Base-by-base conservation (phyloP, 257 asterid genomes). In the Scutellaria minor region DNA sequence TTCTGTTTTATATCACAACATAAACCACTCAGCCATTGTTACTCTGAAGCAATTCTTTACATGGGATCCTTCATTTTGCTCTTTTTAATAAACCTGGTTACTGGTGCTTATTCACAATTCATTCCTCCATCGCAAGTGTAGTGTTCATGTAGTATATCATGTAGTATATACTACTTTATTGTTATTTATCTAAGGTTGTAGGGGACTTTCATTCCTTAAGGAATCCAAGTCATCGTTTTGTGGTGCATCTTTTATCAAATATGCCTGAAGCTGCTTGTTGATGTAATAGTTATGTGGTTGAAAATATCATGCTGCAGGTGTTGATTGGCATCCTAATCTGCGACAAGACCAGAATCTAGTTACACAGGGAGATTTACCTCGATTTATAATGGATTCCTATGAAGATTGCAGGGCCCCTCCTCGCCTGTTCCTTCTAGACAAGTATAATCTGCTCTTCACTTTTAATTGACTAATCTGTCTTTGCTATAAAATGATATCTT, bases 381-480 rank as follows among this genome's bases (percentile, higher is more conserved):
- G 97, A 47, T 89, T 95, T 79, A 68, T 95, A 60, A 95, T 87
- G 99, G 97, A 95, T 71, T 95, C 97, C 11, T 95, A 92, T 67
- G 98, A 95, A 83, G 99, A 92, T 76, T 83, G 97, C 91, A 86
- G 98, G 84, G 97, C 86, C 44, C 99, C 97, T 48, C 99, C 99
- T 67, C 97, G 96, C 48, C 84, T 95, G 53, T 92, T 95, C 81
- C 96, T 92, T 82, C 83, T 95, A 70, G 99, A 95, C 94, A 95
- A 87, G 99, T 92, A 92, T 82, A 85, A 27, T 55, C 56, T 74
- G 48, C 68, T 50, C 7, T 45, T 54, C 74, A 71, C 41, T 72
- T 68, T 52, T 56, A n/a, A 57, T 66, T 72, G 70, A 69, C 42
- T 31, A n/a, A 39, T 51, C 11, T 18, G 54, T 53, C 66, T 73